Evolutionary conservation across 495 filamentous ascomycete genomes (phyloP).

Genomic region (Penicillium lividum): DNA sequence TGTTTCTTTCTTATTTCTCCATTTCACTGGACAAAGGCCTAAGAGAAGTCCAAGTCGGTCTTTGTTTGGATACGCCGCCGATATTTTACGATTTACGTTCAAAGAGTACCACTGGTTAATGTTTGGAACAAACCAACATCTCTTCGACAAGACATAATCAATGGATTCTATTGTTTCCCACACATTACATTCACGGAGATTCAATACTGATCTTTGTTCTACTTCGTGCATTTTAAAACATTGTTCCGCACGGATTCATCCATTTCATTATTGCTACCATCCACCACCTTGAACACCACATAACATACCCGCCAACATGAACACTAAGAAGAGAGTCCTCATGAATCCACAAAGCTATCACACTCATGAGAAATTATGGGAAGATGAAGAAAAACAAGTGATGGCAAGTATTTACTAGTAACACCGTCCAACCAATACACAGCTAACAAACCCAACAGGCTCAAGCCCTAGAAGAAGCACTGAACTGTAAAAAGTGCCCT

Average conservation of each 20-base stretch:
- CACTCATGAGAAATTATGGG: conserved; percentile 7
- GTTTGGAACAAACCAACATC: neutral
- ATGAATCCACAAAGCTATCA: neutral
- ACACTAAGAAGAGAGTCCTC: neutral
- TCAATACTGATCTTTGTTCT: neutral
- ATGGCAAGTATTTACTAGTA: conserved; percentile 6
- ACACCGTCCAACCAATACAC: neutral
- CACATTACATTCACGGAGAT: neutral
- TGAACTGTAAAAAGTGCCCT: conserved; percentile 31
- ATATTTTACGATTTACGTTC: neutral
- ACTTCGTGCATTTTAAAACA: neutral
- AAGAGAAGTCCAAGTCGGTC: too few relatives aligned
- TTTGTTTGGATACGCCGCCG: neutral
- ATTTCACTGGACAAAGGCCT: neutral
- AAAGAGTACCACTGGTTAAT: neutral
- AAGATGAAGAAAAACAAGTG: conserved; percentile 2
- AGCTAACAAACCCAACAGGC: conserved; percentile 1
- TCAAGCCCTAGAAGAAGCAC: conserved; percentile 33
- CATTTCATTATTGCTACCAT: neutral
- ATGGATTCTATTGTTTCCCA: conserved; percentile 4
- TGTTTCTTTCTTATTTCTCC: too few relatives aligned
- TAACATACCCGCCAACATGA: neutral
- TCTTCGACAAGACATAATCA: neutral
- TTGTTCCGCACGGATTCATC: neutral
- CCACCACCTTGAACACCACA: neutral